phyloP scores from a whole-genome alignment of 2,329 filamentous ascomycete species.

The Chalaropsis thielavioides region DNA sequence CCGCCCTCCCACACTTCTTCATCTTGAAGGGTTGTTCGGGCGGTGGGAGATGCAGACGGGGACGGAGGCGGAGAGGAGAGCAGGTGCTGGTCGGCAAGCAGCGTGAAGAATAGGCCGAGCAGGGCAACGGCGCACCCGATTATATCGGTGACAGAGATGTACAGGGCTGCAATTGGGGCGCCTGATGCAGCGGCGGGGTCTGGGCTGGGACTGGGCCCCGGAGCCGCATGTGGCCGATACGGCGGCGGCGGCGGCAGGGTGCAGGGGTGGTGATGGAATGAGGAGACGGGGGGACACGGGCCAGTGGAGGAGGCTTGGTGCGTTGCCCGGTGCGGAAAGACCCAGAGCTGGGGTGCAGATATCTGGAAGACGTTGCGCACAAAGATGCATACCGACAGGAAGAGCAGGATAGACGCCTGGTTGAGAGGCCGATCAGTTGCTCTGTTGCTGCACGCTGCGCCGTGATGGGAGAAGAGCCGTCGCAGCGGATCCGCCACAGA shows the following conservation, averaged over 20 bases:
- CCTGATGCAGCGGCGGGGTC: neutral
- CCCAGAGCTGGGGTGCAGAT: neutral
- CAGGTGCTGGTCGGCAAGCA: constrained; percentile 3
- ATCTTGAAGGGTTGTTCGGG: neutral
- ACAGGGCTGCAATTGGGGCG: neutral
- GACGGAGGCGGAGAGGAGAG: neutral
- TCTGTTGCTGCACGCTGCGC: neutral
- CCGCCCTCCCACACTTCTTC: constrained; percentile 6
- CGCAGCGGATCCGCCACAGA: neutral
- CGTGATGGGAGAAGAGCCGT: neutral
- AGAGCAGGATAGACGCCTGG: constrained; percentile 5
- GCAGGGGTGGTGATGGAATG: neutral
- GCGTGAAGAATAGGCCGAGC: constrained; percentile 5
- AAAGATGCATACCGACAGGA: neutral
- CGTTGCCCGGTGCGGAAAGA: neutral
- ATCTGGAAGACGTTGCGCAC: constrained; percentile 1
- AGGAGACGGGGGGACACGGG: neutral
- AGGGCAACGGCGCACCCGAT: neutral
- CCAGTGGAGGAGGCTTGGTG: neutral
- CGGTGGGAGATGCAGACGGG: neutral
- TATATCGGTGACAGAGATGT: neutral
- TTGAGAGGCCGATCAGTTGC: neutral
- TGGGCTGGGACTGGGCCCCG: neutral
- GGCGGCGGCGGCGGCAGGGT: neutral
- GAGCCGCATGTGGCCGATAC: neutral